Conservation (phyloP, 2,329 filamentous ascomycete genomes). For the Cordyceps fumosorosea region DNA sequence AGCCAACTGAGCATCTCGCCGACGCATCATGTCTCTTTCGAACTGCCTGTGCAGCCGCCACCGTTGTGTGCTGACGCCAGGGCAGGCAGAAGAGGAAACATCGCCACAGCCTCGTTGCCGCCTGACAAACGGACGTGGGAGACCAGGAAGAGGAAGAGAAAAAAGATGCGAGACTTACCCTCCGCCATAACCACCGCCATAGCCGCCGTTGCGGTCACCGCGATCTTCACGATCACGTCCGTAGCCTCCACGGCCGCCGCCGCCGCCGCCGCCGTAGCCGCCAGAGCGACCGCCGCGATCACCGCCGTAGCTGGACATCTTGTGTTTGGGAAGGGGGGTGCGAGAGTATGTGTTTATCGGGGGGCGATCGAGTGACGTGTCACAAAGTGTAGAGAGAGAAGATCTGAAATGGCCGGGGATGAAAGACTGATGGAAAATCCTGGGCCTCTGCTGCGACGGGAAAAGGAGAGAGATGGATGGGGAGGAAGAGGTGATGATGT, state of each 20-base stretch:
- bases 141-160: conserved; percentile 12
- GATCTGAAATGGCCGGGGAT: neutral
- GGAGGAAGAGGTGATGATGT: conserved; percentile 3
- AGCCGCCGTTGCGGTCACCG: conserved; percentile 33
- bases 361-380: neutral
- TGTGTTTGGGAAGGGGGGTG: neutral
- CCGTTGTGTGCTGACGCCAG: neutral
- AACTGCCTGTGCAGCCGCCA: no score
- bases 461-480: neutral
- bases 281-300: conserved; percentile 26
- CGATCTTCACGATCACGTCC: conserved; percentile 33
- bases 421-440: neutral
- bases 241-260: conserved; percentile 25
- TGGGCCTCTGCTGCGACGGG: conserved; percentile 3
- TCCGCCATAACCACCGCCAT: conserved; percentile 28
- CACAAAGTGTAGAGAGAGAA: conserved; percentile 2
- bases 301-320: conserved; percentile 41
- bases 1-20: conserved; percentile 21
- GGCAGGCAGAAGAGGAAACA: neutral
- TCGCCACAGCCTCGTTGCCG: neutral
- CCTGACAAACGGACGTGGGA: neutral
- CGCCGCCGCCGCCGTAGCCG: conserved; percentile 23
- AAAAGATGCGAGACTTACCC: conserved; percentile 29
- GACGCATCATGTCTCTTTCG: neutral
- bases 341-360: neutral